phyloP scores from a whole-genome alignment of 2,329 filamentous ascomycete genomes.

The Talaromyces sp. region DNA sequence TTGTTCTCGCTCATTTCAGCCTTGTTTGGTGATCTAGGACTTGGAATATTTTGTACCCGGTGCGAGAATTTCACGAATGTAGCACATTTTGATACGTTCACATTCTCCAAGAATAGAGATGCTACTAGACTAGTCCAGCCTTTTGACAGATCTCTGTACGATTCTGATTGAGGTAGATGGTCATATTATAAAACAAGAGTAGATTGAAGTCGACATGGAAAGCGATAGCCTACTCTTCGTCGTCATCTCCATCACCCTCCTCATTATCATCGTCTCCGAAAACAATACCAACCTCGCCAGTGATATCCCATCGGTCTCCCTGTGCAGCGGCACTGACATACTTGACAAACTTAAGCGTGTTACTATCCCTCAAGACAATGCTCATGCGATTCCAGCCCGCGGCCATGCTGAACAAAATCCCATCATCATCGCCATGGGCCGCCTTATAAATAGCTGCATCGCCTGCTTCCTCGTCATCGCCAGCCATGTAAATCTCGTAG shows the following conservation, averaged over 20 bases:
- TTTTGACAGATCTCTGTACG: not conserved
- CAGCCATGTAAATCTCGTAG: slow-evolving; percentile 83
- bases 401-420: slow-evolving; percentile 65
- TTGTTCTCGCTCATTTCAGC: not conserved
- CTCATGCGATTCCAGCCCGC: slow-evolving; percentile 86
- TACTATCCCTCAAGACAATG: slow-evolving; percentile 82
- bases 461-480: slow-evolving; percentile 61
- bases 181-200: not conserved
- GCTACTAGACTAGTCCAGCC: not conserved
- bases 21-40: not conserved
- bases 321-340: slow-evolving; percentile 80
- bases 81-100: not conserved
- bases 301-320: slow-evolving; percentile 91
- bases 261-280: slow-evolving; percentile 50
- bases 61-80: not conserved
- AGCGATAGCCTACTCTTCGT: not conserved
- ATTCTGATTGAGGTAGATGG: not conserved
- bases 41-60: not conserved
- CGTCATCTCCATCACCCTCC: not conserved
- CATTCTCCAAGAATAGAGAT: not conserved
- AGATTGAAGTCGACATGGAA: not conserved
- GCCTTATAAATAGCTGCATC: slow-evolving; percentile 73
- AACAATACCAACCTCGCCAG: slow-evolving; percentile 70
- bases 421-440: slow-evolving; percentile 68
- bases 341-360: slow-evolving; percentile 89